Evolutionary conservation across 371 early-diverging fungal species (phyloP).

Genomic region (Choanephora cucurbitarum): DNA sequence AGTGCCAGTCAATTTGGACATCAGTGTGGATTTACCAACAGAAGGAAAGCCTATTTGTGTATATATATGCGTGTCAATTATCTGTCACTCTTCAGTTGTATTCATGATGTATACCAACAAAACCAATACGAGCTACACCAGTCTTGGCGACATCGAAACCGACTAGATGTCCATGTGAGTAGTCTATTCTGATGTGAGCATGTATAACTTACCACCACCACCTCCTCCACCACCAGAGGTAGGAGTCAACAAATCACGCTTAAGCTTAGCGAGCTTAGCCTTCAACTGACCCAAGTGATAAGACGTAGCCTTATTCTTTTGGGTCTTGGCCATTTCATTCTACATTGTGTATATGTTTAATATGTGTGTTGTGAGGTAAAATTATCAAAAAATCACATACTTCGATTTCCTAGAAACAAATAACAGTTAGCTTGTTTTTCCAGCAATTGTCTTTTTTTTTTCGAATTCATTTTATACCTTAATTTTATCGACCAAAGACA

Average conservation of each 20-base stretch:
- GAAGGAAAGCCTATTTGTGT: conserved; percentile 92
- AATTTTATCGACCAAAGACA: conserved; percentile 34
- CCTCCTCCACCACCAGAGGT: conserved; percentile 81
- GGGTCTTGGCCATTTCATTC: conserved; percentile 73
- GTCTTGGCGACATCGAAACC: conserved; percentile 97
- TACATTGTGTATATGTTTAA: conserved; percentile 15
- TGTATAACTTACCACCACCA: conserved; percentile 64
- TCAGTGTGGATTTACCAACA: conserved; percentile 96
- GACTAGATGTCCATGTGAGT: conserved; percentile 46
- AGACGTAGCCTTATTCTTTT: conserved; percentile 93
- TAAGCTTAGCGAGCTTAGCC: conserved; percentile 97
- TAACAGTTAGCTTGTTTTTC: no score
- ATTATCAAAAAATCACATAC: no score
- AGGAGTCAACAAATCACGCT: conserved; percentile 93
- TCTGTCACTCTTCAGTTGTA: no score
- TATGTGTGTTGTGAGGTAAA: conserved; percentile 35
- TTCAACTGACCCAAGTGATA: conserved; percentile 98
- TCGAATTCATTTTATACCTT: conserved; percentile 19
- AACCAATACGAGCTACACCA: conserved; percentile 96
- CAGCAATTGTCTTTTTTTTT: no score
- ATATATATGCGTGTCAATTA: not conserved
- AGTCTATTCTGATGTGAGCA: not conserved
- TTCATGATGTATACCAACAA: no score
- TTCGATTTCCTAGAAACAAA: conserved; percentile 62
- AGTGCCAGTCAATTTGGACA: conserved; percentile 98